Base-by-base conservation (phyloP, 139 green algal genomes). In the Desmodesmus armatus region DNA sequence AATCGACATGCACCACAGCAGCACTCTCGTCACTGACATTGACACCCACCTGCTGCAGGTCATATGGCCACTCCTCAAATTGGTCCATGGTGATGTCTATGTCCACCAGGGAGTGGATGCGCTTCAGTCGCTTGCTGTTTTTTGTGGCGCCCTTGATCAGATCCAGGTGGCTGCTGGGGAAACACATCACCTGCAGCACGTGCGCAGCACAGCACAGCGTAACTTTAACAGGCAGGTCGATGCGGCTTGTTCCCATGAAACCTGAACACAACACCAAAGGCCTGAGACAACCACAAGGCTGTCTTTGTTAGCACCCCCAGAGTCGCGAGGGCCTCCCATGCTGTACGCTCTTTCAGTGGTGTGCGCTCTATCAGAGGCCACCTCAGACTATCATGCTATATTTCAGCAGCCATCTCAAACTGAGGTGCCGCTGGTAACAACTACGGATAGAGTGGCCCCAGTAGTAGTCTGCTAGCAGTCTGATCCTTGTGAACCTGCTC, bases 111-210 rank as follows among this genome's bases (percentile, higher is more conserved):
- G 77, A 33, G 19, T 78, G 43, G 7, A 87, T n/a, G 27, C 49
- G 44, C 44, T 62, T 63, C 1, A 82, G 76, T 5, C 44, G 63
- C 66, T 41, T 87, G 80, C 41, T 80, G 63, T 53, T 72, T 33
- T 41, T 31, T 15, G 82, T 55, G 84, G 27, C 0, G 49, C 71
- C 21, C 70, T 87, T 53, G 60, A 86, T 21, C 72, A 78, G 37
- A 78, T 78, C 51, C 75, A 87, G 60, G 80, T 90, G 78, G 80
- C 79, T 82, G 25, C 85, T 89, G 43, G 92, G 91, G 81, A 96
- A 96, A 85, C 94, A 96, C 88, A 90, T 95, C 1, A 96, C 88
- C 85, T 92, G 87, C 58, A 67, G 2, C 9, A 72, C 63, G 43
- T 41, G 31, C 21, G 29, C 19, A 11, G 25, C 5, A 43, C 63